Percentiles rank a stretch among this genome's conserved stretches.
phyloP scores from a whole-genome alignment of 2,329 filamentous ascomycete species.

The Fusarium agapanthi region DNA sequence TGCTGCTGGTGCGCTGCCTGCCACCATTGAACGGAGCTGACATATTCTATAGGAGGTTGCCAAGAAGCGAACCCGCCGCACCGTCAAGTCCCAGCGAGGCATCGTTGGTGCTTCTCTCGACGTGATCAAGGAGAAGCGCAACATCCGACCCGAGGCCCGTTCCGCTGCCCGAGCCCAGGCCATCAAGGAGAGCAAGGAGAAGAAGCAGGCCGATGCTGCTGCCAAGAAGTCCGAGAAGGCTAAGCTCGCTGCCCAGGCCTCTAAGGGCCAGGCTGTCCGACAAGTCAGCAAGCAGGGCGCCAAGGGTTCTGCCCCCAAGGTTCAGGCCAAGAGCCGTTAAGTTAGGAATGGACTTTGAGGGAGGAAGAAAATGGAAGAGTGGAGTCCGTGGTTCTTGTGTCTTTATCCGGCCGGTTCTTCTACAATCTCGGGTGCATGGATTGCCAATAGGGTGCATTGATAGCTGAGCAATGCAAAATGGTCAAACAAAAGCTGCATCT shows the following conservation, averaged over 20 bases:
- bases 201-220: constrained; percentile 87
- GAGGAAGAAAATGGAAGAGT: constrained; percentile 42
- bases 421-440: constrained; percentile 54
- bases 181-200: constrained; percentile 98
- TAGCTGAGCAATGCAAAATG: constrained; percentile 53
- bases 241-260: constrained; percentile 79
- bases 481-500: constrained; percentile 38
- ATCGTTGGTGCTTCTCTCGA: constrained; percentile 99
- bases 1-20: background rate
- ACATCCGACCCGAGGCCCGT: constrained; percentile 94
- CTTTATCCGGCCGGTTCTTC: constrained; percentile 54
- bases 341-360: constrained; percentile 28
- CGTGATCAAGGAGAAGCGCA: constrained; percentile 99
- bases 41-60: constrained; percentile 83
- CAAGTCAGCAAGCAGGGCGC: constrained; percentile 97
- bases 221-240: constrained; percentile 99
- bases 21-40: constrained; percentile 48
- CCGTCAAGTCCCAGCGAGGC: constrained; percentile 98
- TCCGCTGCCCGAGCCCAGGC: constrained; percentile 87
- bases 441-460: constrained; percentile 54
- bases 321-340: constrained; percentile 84
- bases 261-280: constrained; percentile 80
- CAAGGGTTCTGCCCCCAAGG: constrained; percentile 89
- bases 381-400: constrained; percentile 55
- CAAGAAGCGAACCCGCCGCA: constrained; percentile 99